These are phyloP conservation scores for Trichosporon ovoides DNA, from an alignment of 1,284 basidiomycete genomes.

Conservation along the genomic window DNA sequence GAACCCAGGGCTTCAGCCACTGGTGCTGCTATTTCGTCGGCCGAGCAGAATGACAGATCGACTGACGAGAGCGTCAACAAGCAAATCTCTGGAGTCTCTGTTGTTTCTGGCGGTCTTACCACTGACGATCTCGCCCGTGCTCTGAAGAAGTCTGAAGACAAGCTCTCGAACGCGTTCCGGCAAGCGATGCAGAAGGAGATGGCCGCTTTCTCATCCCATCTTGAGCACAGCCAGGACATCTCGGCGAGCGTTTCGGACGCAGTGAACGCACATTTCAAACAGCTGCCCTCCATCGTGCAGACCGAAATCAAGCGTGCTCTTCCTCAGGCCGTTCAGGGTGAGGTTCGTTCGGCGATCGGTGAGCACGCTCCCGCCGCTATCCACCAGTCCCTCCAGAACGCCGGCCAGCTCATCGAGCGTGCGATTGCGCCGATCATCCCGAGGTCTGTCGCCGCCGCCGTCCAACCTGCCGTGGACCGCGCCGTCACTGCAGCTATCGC, in stretches of 20 bases:
- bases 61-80: background rate
- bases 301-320: conserved; percentile 26
- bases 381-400: conserved; percentile 22
- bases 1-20: background rate
- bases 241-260: conserved; percentile 12
- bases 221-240: conserved; percentile 10
- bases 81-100: background rate
- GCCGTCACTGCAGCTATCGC: conserved; percentile 27
- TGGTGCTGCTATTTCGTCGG: background rate
- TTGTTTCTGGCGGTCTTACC: conserved; percentile 1
- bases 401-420: conserved; percentile 29
- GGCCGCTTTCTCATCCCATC: background rate
- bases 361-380: conserved; percentile 23
- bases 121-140: conserved; percentile 13
- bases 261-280: conserved; percentile 28
- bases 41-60: background rate
- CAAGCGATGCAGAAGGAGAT: conserved; percentile 15
- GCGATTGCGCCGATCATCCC: conserved; percentile 24
- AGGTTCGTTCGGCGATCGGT: conserved; percentile 20
- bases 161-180: conserved; percentile 24
- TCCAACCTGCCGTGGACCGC: conserved; percentile 30
- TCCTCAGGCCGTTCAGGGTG: conserved; percentile 25
- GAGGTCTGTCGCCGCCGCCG: conserved; percentile 23
- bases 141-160: conserved; percentile 31
- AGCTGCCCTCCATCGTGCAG: conserved; percentile 21